phyloP scores from a whole-genome alignment of 2,329 filamentous ascomycete genomes.

The Botrytis galanthina region DNA sequence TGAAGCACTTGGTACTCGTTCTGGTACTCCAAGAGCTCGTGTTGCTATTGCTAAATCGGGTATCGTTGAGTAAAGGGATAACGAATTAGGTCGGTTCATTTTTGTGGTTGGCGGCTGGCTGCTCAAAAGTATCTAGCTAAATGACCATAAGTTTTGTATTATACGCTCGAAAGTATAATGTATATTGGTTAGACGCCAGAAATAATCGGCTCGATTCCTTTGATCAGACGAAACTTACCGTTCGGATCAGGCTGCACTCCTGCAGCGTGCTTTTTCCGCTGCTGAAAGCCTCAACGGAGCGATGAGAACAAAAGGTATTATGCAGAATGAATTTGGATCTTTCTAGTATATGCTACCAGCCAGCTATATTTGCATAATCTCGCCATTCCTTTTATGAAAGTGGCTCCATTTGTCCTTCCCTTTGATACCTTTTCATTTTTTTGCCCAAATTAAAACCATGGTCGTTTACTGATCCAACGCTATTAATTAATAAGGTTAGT shows the following conservation, averaged over 20 bases:
- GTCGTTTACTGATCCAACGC: fast-evolving
- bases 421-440: neutral
- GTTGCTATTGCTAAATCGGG: conserved; percentile 58
- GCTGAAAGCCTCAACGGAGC: neutral
- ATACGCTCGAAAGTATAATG: neutral
- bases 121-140: neutral
- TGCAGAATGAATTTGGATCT: neutral
- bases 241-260: neutral
- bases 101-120: neutral
- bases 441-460: neutral
- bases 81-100: neutral
- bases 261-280: neutral
- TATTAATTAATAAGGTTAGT: fast-evolving
- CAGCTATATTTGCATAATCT: neutral
- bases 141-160: neutral
- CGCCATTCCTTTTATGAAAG: neutral
- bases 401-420: neutral
- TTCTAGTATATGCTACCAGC: neutral
- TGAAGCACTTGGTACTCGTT: conserved; percentile 57
- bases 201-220: neutral
- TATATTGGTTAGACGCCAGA: neutral
- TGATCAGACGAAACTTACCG: neutral
- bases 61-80: conserved; percentile 22
- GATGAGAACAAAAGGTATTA: neutral
- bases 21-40: conserved; percentile 52